Evolutionary conservation across 768 basidiomycete genomes (phyloP), one percentile per base, ranked within the genome.

Genomic region (Suillus plorans): DNA sequence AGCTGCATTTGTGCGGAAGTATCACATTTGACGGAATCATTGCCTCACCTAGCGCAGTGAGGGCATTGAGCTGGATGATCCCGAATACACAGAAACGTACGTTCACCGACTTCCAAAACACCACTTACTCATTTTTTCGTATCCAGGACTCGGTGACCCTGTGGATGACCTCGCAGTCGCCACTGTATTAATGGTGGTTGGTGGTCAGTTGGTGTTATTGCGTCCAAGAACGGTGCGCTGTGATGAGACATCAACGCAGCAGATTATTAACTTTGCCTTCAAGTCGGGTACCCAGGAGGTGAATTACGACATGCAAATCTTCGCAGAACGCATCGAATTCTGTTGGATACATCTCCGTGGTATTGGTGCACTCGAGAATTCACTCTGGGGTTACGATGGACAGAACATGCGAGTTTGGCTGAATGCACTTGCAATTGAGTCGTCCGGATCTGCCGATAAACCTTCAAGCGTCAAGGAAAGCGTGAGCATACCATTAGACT

Each of bases 281-380:
- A 60, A 95, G 92, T 88, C 93, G 2, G 91, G 86, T 1, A 82
- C 87, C 63, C 89, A 92, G 69, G 95, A 98, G 79, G 93, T 97
- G 74, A 93, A 90, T 70, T 99, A 99, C 72, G 97, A 98, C 77
- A 89, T 98, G 84, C 97, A 98, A 73, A 91, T 99, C 39, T 89
- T 99, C 52, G 95, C 97, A 0, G 94, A 97, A 66, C 87, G 90
- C n/a, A 93, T 99, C 68, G 97, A 99, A 73, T 95, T 97, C 72
- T 99, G 96, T 76, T 99, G 97, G 97, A 97, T 96, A 62, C 97
- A 98, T 80, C 81, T 99, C 50, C 87, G 91, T 45, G 97, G 97
- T 2, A 94, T 99, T 47, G 92, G 90, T 7, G 87, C 93, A 2
- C 79, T 99, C 56, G 97, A 99, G 74, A 99, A 99, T 78, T 98